Base-by-base conservation (phyloP, 179 eudicot species). In the Camellia oleifera region DNA sequence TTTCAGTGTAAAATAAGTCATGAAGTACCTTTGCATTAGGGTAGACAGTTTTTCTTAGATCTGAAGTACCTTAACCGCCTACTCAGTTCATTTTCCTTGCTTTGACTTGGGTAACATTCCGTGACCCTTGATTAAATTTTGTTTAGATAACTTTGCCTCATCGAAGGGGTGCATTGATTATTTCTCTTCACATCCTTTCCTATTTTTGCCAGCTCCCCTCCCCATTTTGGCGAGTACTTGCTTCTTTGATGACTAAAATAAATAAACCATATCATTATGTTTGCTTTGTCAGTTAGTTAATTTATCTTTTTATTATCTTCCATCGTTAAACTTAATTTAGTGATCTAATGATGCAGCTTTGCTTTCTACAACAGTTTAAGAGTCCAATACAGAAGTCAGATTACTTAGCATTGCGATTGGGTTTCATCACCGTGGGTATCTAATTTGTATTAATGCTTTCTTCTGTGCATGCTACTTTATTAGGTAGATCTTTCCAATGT, bases 341-440 rank as follows among this genome's bases (percentile, higher is more conserved):
- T 60, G 46, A 53, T 58, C 46, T 68, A 13, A 40, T 78, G 57
- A 26, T 87, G 87, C 94, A 94, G 97, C 93, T 92, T 81, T 92
- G 98, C 88, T 94, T 94, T 87, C 88, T 91, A 46, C 87, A 88
- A 44, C 97, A 92, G 76, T 94, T 92, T 81, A 91, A 89, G 87
- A 88, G 87, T 88, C 87, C 97, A 14, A 90, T 94, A n/a, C 82
- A 85, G 72, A 94, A 91, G 84, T 85, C 94, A 40, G 97, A 94
- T 79, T 94, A 94, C 75, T 64, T 75, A 76, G 97, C 94, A 45
- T 74, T 94, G 69, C 86, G 98, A 58, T 82, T 87, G 81, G 97
- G 98, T 50, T 94, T 94, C 87, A 78, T 94, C 81, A 89, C 87
- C 62, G 98, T 94, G 88, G 82, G 92, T 87, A 89, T 80, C 80